Conservation (phyloP, 2,329 filamentous ascomycete species). For the Aspergillus latus region DNA sequence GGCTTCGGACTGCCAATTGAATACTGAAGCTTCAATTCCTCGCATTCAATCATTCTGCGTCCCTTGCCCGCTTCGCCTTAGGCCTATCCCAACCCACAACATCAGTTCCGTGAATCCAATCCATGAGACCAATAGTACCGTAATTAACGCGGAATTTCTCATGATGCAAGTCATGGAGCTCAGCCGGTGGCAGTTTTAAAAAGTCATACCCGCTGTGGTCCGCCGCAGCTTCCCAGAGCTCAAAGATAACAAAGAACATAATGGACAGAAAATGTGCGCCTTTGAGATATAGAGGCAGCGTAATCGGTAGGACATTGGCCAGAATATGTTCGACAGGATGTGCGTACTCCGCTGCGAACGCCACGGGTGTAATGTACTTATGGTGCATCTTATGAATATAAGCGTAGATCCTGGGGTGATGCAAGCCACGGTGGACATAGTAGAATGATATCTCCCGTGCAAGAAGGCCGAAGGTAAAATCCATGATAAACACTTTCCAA, state of each 20-base stretch:
- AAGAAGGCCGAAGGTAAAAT: slow-evolving; percentile 46
- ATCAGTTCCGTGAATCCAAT: slow-evolving; percentile 56
- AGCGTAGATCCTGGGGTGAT: slow-evolving; percentile 50
- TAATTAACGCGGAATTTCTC: too few species aligned
- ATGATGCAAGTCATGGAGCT: slow-evolving; percentile 57
- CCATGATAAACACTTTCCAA: slow-evolving; percentile 28
- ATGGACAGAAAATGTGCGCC: slow-evolving; percentile 53
- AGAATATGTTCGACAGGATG: slow-evolving; percentile 58
- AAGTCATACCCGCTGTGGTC: slow-evolving; percentile 62
- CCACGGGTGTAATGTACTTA: slow-evolving; percentile 56
- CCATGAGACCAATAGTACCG: too few species aligned
- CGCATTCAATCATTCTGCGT: slow-evolving; percentile 12
- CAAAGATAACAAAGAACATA: slow-evolving; percentile 55
- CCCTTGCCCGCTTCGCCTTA: neutral
- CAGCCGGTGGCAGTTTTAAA: slow-evolving; percentile 41
- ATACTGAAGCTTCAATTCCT: too few species aligned
- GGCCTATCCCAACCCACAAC: slow-evolving; percentile 11
- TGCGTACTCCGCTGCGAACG: slow-evolving; percentile 57
- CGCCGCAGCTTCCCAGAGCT: slow-evolving; percentile 55
- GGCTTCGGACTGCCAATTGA: too few species aligned
- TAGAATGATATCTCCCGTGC: slow-evolving; percentile 57
- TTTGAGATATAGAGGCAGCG: slow-evolving; percentile 50
- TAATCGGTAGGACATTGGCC: slow-evolving; percentile 55
- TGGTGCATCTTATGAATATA: slow-evolving; percentile 59
- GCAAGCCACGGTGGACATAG: slow-evolving; percentile 56